A percentile compares a stretch with the other conserved stretches of the same genome.
These are phyloP conservation scores for Bertia moriformis DNA, from an alignment of 2,329 filamentous ascomycete genomes.

Conservation along the genomic window DNA sequence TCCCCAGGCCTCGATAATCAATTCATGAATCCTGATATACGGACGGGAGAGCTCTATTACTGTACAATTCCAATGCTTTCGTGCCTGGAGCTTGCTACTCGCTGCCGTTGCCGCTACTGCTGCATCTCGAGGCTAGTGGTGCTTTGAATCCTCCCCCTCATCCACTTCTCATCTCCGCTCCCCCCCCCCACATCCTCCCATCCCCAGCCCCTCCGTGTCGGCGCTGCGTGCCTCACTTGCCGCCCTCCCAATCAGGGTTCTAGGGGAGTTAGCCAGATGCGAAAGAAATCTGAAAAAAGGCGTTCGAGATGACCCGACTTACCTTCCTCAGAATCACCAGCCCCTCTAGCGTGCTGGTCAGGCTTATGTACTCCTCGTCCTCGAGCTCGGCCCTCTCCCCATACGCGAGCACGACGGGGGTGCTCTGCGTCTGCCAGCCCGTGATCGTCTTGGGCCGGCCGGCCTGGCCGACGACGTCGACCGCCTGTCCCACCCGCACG, in stretches of 20 bases:
- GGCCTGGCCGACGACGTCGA: constrained; percentile 93
- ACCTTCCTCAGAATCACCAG: constrained; percentile 96
- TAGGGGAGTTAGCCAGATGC: constrained; percentile 9
- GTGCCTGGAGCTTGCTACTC: too few species aligned
- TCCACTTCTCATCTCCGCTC: not conserved
- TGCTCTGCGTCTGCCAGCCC: constrained; percentile 98
- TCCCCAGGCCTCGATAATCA: too few species aligned
- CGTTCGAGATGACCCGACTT: constrained; percentile 18
- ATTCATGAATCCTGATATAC: too few species aligned
- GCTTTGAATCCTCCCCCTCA: too few species aligned
- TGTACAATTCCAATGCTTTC: too few species aligned
- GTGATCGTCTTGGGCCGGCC: constrained; percentile 97
- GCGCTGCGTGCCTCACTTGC: constrained; percentile 1
- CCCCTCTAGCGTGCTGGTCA: constrained; percentile 84
- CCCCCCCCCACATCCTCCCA: not conserved
- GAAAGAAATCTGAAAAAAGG: not conserved
- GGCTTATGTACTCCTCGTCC: constrained; percentile 88
- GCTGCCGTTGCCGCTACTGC: too few species aligned
- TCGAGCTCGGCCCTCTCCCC: constrained; percentile 93
- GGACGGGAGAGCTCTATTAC: too few species aligned
- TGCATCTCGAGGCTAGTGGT: too few species aligned
- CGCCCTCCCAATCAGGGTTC: constrained; percentile 27
- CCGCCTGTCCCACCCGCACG: constrained; percentile 91
- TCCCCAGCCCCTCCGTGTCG: not conserved
- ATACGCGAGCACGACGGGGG: constrained; percentile 82